Base-by-base conservation (phyloP, 2,329 filamentous ascomycete species). In the Alternaria triticimaculans region DNA sequence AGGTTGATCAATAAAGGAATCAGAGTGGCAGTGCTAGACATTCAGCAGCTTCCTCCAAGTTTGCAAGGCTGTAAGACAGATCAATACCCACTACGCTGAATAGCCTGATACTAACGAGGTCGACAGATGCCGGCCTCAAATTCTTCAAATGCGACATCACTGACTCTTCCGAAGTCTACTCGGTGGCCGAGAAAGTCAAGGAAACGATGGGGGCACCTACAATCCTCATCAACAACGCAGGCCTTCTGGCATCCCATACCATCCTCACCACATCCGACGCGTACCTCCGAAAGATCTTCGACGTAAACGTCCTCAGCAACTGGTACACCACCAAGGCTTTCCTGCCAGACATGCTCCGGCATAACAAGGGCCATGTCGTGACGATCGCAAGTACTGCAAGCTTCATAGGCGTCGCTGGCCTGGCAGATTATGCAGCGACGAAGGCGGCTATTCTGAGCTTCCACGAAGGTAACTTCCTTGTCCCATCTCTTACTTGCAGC, bases 351-450 rank as follows among this genome's bases (percentile, higher is more conserved):
- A 81, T 81, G 79, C 70, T 80, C 20, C 56, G 63, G 4, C 56
- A 67, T 18, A 75, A 80, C 60, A 83, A 72, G 74, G 87, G 87
- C 3, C 87, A 88, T 64, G 79, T 89, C 28, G 80, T 89, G 11
- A 87, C 85, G 0, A 80, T 89, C 14, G 86, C 87, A 3, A 86
- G 83, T 62, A 80, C 84, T 70, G 85, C 85, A 10, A 84, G 83
- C 37, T 87, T 85, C 68, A 61, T 86, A 6, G 77, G 78, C 1
- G 66, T 83, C 5, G 82, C 80, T 2, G 82, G 84, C 28, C 83
- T 88, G 65, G 83, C 83, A 10, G 85, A 87, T 64, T 88, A 88
- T 72, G 81, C 79, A 45, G 81, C 81, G 55, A 83, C 83, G 50
- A 88, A 88, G 72, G 82, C 82, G 0, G 85, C 81, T 23, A 84